These are phyloP conservation scores for Hymenoscyphus albidus DNA, from an alignment of 2,329 filamentous ascomycete genomes.

Conservation along the genomic window DNA sequence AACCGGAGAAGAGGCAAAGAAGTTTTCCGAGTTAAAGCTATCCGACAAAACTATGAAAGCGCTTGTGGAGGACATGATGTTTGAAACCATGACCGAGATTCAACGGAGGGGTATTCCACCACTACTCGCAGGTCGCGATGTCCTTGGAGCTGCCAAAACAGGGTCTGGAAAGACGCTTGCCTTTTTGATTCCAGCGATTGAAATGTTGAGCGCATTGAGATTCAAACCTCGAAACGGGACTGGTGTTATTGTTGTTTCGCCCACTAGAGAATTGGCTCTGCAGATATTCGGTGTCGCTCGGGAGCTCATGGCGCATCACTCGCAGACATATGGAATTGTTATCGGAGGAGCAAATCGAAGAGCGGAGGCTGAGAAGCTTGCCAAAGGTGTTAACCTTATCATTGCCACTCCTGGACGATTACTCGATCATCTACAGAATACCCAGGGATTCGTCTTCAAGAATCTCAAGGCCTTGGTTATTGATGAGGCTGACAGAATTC, in stretches of 20 bases:
- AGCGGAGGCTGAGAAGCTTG: slow-evolving; percentile 89
- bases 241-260: slow-evolving; percentile 87
- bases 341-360: slow-evolving; percentile 91
- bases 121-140: slow-evolving; percentile 82
- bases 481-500: slow-evolving; percentile 92
- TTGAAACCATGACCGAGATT: slow-evolving; percentile 93
- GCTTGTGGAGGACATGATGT: slow-evolving; percentile 79
- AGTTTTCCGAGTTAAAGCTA: slow-evolving; percentile 62
- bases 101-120: slow-evolving; percentile 85
- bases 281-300: slow-evolving; percentile 95
- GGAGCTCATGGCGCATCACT: slow-evolving; percentile 89
- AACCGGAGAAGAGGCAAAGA: slow-evolving; percentile 20
- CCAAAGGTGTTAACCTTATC: slow-evolving; percentile 89
- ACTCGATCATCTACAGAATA: slow-evolving; percentile 92
- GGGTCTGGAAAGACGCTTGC: slow-evolving; percentile 93
- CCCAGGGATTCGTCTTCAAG: slow-evolving; percentile 83
- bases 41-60: slow-evolving; percentile 86
- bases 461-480: slow-evolving; percentile 90
- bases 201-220: slow-evolving; percentile 83
- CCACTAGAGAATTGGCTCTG: slow-evolving; percentile 87
- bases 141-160: slow-evolving; percentile 93
- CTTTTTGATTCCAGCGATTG: slow-evolving; percentile 89
- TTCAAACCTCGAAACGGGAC: slow-evolving; percentile 96
- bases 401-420: slow-evolving; percentile 92
- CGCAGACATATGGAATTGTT: slow-evolving; percentile 91